Conservation (phyloP, 2,329 filamentous ascomycete genomes). For the Clonostachys byssicola region DNA sequence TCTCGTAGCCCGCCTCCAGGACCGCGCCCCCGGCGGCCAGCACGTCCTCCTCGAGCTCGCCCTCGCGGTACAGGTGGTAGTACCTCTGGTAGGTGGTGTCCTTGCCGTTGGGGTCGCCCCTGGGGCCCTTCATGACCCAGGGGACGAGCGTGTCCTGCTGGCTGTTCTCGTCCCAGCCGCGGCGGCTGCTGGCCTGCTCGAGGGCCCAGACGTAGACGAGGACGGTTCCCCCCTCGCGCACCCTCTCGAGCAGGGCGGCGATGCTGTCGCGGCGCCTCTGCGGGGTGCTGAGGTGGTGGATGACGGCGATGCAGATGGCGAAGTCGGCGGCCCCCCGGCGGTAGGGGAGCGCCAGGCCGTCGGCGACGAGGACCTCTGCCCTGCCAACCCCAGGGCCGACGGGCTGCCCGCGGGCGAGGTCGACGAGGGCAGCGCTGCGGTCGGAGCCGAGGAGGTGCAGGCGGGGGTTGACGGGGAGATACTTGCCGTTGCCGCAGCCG, state of each 20-base stretch:
- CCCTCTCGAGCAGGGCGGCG: constrained; percentile 61
- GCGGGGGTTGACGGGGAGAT: constrained; percentile 72
- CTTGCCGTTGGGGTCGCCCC: constrained; percentile 11
- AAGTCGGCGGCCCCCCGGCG: constrained; percentile 63
- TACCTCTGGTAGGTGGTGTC: constrained; percentile 77
- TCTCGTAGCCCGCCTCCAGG: constrained; percentile 83
- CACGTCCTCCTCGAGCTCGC: constrained; percentile 82
- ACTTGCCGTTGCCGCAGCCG: constrained; percentile 97
- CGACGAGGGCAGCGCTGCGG: constrained; percentile 59
- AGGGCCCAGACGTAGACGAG: constrained; percentile 94
- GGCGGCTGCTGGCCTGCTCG: constrained; percentile 80
- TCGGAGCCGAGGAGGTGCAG: constrained; percentile 84
- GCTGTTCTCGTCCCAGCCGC: constrained; percentile 82
- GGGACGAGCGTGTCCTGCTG: constrained; percentile 93
- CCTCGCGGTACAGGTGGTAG: constrained; percentile 86
- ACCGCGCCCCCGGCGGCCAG: constrained; percentile 69
- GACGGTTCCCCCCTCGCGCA: constrained; percentile 59
- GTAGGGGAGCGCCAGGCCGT: constrained; percentile 81
- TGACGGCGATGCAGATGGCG: constrained; percentile 87
- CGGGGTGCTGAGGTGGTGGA: constrained; percentile 86
- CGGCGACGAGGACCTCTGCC: constrained; percentile 72
- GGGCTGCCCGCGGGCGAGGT: constrained; percentile 35
- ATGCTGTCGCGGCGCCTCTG: constrained; percentile 71
- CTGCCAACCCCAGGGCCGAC: constrained; percentile 8
- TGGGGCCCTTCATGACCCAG: constrained; percentile 65